Conservation (phyloP, 805 yeast species). For the Nakazawaea siamensis region DNA sequence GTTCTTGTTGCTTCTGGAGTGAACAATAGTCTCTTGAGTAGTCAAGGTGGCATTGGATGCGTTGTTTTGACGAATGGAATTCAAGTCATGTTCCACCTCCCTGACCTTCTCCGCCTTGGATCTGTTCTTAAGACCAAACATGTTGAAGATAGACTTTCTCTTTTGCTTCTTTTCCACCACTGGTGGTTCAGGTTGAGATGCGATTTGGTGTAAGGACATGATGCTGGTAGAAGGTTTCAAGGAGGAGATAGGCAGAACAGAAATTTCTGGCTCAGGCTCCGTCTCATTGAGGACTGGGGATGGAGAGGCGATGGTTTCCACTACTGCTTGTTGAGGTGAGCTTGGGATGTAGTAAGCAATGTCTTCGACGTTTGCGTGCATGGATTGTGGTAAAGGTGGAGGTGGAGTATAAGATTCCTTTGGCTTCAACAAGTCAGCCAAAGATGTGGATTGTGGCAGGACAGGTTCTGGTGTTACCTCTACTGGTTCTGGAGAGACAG, state of each 20-base stretch:
- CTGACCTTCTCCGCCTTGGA: background rate
- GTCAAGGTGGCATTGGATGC: constrained; percentile 2
- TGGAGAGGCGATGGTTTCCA: background rate
- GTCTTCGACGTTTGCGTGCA: background rate
- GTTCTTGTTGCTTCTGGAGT: constrained; percentile 5
- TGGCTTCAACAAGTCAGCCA: background rate
- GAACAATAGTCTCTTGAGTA: constrained; percentile 4
- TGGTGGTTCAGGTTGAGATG: background rate
- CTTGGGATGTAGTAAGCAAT: background rate
- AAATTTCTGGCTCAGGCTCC: background rate
- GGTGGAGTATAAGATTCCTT: background rate
- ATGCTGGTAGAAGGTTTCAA: background rate
- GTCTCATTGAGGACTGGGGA: too few species aligned
- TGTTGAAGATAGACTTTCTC: constrained; percentile 20
- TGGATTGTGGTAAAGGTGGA: background rate
- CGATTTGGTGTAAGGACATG: background rate
- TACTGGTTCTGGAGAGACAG: background rate
- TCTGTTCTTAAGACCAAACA: constrained; percentile 13
- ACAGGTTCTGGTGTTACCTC: background rate
- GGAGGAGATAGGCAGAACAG: background rate
- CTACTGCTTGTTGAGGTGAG: background rate
- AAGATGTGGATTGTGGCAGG: background rate
- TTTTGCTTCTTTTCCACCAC: constrained; percentile 10
- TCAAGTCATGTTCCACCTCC: background rate
- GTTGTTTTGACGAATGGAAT: constrained; percentile 1